A percentile compares a stretch with the other conserved stretches of the same genome.
These are phyloP conservation scores for Iberis pinnata DNA, from an alignment of 345 rosid species.

Conservation along the genomic window DNA sequence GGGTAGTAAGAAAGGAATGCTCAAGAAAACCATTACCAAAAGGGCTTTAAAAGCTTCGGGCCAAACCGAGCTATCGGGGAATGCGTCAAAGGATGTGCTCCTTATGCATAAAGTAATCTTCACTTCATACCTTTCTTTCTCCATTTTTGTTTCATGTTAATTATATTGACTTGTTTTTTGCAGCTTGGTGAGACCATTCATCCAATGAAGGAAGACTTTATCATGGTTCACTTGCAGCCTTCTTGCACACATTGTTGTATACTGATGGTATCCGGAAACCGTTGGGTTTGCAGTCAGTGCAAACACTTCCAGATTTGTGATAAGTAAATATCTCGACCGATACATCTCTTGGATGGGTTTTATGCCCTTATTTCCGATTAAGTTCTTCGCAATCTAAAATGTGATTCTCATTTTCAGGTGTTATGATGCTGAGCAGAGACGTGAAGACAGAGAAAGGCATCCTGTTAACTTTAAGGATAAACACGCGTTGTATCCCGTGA, in stretches of 20 bases:
- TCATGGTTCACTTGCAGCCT: constrained; percentile 98
- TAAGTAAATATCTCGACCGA: constrained; percentile 35
- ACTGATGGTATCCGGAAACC: constrained; percentile 83
- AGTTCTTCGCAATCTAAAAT: constrained; percentile 6
- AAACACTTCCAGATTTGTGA: constrained; percentile 89
- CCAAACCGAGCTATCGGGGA: constrained; percentile 47
- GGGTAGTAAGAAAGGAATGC: constrained; percentile 72
- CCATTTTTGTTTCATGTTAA: constrained; percentile 1
- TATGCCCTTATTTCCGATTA: no score
- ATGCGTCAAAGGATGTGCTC: constrained; percentile 31
- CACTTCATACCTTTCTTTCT: background rate
- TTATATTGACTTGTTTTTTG: constrained; percentile 6
- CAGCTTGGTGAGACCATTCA: constrained; percentile 97
- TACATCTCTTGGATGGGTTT: background rate
- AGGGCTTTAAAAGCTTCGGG: constrained; percentile 98
- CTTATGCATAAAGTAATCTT: constrained; percentile 49
- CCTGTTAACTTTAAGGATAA: constrained; percentile 68
- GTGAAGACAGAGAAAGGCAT: constrained; percentile 81
- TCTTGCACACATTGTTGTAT: constrained; percentile 82
- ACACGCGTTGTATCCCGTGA: constrained; percentile 70
- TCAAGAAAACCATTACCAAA: constrained; percentile 81
- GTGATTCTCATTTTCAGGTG: constrained; percentile 48
- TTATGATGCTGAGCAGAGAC: constrained; percentile 72
- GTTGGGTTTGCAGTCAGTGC: constrained; percentile 92
- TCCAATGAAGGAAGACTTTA: constrained; percentile 99